phyloP scores from a whole-genome alignment of 192 early-diverging fungal species.

The Gryganskiella cystojenkinii region DNA sequence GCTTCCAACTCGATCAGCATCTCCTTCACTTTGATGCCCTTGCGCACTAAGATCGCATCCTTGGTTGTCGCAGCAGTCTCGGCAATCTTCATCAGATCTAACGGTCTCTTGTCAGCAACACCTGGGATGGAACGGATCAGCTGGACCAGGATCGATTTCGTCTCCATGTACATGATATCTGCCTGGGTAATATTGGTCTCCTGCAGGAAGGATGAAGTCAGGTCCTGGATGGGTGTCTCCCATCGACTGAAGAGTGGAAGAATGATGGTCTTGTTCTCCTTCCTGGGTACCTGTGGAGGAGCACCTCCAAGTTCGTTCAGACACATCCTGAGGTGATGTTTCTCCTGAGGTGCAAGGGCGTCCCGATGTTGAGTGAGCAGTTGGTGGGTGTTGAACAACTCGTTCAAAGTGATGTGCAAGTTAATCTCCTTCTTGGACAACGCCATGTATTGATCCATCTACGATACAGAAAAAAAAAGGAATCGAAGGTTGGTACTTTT shows the following conservation, averaged over 20 bases:
- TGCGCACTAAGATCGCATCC: conserved; percentile 89
- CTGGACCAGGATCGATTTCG: conserved; percentile 94
- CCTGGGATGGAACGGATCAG: conserved; percentile 89
- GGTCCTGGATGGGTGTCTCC: conserved; percentile 82
- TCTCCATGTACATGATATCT: conserved; percentile 96
- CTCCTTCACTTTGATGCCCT: conserved; percentile 95
- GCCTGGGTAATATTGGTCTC: conserved; percentile 93
- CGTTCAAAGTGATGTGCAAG: conserved; percentile 92
- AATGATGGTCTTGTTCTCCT: conserved; percentile 79
- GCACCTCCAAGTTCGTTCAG: conserved; percentile 82
- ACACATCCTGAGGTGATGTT: conserved; percentile 83
- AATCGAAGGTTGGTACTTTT: neutral
- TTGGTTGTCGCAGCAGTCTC: conserved; percentile 90
- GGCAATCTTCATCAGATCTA: conserved; percentile 78
- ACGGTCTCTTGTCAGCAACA: conserved; percentile 59
- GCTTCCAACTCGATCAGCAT: conserved; percentile 91
- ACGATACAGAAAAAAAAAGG: neutral
- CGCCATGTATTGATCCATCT: conserved; percentile 98
- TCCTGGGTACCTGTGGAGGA: conserved; percentile 80
- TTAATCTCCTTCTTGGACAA: conserved; percentile 92
- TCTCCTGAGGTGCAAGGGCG: conserved; percentile 79
- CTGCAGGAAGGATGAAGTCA: conserved; percentile 73
- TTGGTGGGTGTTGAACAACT: conserved; percentile 93
- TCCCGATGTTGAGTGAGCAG: conserved; percentile 87
- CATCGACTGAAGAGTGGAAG: conserved; percentile 84